Base-by-base conservation (phyloP, 805 yeast genomes). In the Jamesozyma spencerorum region DNA sequence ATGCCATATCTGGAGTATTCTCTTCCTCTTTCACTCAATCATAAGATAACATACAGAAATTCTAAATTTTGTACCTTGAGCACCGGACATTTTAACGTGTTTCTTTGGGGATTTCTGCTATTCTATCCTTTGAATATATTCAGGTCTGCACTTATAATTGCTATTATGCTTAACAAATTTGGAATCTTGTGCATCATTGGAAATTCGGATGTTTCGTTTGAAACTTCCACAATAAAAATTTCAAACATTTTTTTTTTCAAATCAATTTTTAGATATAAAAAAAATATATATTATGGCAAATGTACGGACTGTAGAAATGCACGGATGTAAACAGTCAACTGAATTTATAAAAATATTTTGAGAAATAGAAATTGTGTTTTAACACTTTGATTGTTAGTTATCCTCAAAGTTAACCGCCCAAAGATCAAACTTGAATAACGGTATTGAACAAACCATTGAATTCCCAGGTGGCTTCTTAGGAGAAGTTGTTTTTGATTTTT, bases 41-140 rank as follows among this genome's bases (percentile, higher is more conserved):
- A 22, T 22, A 10, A 22, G 26, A 7, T 22, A 56, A 84, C 94
- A 72, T 84, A 84, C 94, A 72, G 97, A 87, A 84, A 90, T 85
- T 77, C 97, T 87, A 85, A 83, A 92, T 79, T 90, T 90, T 82
- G 86, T 90, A 79, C 98, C 97, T 72, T 94, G 85, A 76, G 95
- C 90, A 79, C 94, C 94, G 70, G 87, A 81, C 88, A 82, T 81
- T 70, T 66, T 72, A 59, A 58, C 55, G 51, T 38, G 34, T 46
- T 37, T 57, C 45, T 43, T 36, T 39, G 32, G 37, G 34, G 36
- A 18, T 35, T 31, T 35, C 34, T 31, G 34, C 36, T 34, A 38
- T 18, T 38, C 27, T 19, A 10, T 30, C 11, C 13, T 29, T 29
- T 5, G 20, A 36, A 15, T 4, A 11, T 29, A 18, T n/a, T 5